These are phyloP conservation scores for Panicum hallii DNA, from an alignment of 202 grass and related monocot genomes.

Conservation along the genomic window DNA sequence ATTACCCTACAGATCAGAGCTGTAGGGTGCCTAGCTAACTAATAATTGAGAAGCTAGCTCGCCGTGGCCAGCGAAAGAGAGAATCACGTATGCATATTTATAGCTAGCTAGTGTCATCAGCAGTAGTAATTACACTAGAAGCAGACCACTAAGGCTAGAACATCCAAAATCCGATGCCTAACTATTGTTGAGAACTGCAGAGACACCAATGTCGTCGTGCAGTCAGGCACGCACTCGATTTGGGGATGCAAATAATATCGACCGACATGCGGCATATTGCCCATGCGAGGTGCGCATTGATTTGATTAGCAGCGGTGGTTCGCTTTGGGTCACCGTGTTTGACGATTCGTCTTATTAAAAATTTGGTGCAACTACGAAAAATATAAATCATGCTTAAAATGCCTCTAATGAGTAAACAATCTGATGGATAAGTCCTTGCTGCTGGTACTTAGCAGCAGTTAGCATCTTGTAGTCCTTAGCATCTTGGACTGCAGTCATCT, in stretches of 20 bases:
- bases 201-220: not conserved
- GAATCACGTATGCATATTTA: conserved; percentile 18
- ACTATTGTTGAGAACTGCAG: not conserved
- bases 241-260: not conserved
- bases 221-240: not conserved
- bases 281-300: not conserved
- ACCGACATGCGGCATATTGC: not conserved
- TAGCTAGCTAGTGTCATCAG: not conserved
- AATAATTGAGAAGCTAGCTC: not conserved
- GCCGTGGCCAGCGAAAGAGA: not conserved
- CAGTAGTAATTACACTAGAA: not conserved
- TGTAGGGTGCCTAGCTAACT: too few species aligned
- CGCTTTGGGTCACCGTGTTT: too few species aligned
- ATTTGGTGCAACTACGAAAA: too few species aligned
- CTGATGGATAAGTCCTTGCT: too few species aligned
- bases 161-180: conserved; percentile 35
- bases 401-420: too few species aligned
- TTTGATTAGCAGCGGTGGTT: not conserved
- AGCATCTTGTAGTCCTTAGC: too few species aligned
- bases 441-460: too few species aligned
- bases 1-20: not conserved
- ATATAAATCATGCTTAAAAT: too few species aligned
- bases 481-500: too few species aligned
- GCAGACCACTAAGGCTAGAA: not conserved
- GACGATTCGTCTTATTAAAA: too few species aligned